phyloP scores from a whole-genome alignment of 1,284 basidiomycete genomes.

The Ustilago sp. region DNA sequence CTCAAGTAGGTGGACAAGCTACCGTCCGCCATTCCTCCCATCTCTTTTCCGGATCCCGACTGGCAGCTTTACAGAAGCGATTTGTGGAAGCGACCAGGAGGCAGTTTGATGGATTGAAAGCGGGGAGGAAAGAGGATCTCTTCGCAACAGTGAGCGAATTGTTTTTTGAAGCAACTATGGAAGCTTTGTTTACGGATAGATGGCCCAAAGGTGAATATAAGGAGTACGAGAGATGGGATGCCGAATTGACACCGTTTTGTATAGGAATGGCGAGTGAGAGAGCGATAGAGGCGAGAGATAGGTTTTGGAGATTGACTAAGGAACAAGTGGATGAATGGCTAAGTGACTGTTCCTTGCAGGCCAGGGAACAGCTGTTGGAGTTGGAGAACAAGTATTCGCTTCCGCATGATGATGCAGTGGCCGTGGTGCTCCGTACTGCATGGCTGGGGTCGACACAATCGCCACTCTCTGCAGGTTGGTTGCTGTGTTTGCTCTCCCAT shows the following conservation, averaged over 20 bases:
- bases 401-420: conserved; percentile 15
- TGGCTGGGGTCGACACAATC: conserved; percentile 26
- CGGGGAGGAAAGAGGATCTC: conserved; percentile 2
- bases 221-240: conserved; percentile 21
- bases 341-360: conserved; percentile 22
- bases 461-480: conserved; percentile 21
- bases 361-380: conserved; percentile 9
- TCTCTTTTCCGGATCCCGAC: conserved; percentile 16
- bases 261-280: neutral
- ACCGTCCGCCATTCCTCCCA: conserved; percentile 10
- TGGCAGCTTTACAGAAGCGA: conserved; percentile 11
- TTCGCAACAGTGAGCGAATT: neutral
- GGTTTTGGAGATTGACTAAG: neutral
- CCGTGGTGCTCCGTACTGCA: conserved; percentile 11
- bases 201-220: conserved; percentile 16
- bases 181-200: conserved; percentile 19
- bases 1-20: conserved; percentile 9
- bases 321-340: conserved; percentile 17
- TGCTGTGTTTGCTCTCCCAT: conserved; percentile 16
- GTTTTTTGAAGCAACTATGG: conserved; percentile 23
- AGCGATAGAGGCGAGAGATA: conserved; percentile 8
- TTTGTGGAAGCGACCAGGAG: neutral
- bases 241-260: conserved; percentile 12
- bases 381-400: conserved; percentile 6
- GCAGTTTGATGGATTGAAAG: neutral